Percentiles rank a stretch among this genome's conserved stretches.
Evolutionary conservation across 1,284 basidiomycete genomes (phyloP).

Genomic region (Leccinum huronense): DNA sequence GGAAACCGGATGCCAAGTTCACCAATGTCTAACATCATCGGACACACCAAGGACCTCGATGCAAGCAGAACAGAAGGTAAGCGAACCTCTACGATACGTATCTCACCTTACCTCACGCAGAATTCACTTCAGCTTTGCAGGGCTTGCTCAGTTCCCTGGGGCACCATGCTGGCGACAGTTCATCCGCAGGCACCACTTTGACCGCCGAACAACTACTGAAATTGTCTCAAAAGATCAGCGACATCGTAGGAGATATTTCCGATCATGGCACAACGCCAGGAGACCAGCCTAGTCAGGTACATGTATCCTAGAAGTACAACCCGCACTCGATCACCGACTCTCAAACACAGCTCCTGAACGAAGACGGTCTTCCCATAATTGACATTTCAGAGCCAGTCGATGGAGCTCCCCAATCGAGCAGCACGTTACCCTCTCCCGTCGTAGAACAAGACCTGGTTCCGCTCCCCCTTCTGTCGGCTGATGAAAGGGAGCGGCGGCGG

Average conservation of each 20-base stretch:
- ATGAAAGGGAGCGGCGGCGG: conserved; percentile 49
- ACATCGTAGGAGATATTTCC: conserved; percentile 55
- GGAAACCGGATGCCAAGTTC: not conserved
- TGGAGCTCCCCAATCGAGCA: conserved; percentile 16
- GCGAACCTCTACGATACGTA: conserved; percentile 4
- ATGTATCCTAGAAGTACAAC: conserved; percentile 28
- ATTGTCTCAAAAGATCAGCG: conserved; percentile 58
- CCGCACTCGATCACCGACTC: conserved; percentile 20
- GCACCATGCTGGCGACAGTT: conserved; percentile 37
- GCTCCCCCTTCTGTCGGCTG: conserved; percentile 45
- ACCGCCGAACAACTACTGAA: conserved; percentile 50
- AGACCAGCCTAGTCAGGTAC: conserved; percentile 63
- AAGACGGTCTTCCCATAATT: conserved; percentile 74
- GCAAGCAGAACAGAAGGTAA: conserved; percentile 28
- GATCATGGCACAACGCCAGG: conserved; percentile 38
- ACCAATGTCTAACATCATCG: conserved; percentile 24
- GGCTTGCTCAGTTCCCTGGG: conserved; percentile 51
- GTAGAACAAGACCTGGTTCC: conserved; percentile 47
- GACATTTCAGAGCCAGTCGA: conserved; percentile 67
- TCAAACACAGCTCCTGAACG: conserved; percentile 56
- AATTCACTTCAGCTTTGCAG: conserved; percentile 44
- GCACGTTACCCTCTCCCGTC: conserved; percentile 22
- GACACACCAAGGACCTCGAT: conserved; percentile 21
- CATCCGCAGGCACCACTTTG: conserved; percentile 35
- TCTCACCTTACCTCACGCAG: conserved; percentile 12